Evolutionary conservation across 2,329 filamentous ascomycete species (phyloP), one percentile per base, ranked within the genome.

Genomic region (Emericellopsis atlantica): DNA sequence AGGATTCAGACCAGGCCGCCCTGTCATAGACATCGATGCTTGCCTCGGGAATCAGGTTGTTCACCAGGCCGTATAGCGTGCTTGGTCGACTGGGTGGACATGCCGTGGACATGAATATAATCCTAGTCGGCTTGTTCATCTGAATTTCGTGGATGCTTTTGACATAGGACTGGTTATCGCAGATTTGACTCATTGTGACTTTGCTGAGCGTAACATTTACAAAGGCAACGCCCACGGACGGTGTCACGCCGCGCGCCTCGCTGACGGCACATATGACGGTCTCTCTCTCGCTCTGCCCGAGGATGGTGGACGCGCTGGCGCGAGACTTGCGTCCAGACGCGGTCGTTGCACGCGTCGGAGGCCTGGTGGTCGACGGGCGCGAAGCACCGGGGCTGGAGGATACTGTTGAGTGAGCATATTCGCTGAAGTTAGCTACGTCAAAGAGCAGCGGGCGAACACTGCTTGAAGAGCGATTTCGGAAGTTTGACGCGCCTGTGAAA

Each of bases 141-240:
- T 76, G 75, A 29, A 96, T 71, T 56, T 95, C 95, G 59, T 94
- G 85, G 24, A 94, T 69, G 0, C 88, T 94, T 53, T 81, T 81
- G 43, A 88, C 80, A 55, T 94, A 96, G 29, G 88, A 93, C 56
- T 95, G 88, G 43, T 81, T 93, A 58, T 96, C 90, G 54, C 83
- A 88, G 47, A 96, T 90, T 53, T 95, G 87, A 54, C 86, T 93
- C 32, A 96, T 70, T 23, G 88, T 77, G 14, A 79, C 84, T 60
- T 95, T 87, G 32, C 83, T 84, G 3, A 85, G 89, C 34, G 85
- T 81, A 4, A 93, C 69, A 53, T 96, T 93, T 54, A 95, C 69
- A 53, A 95, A 89, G 3, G 87, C 85, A 33, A 95, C 67, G 1
- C 90, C 89, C 2, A 96, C 81, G 0, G 80, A 83, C 0, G 88